Base-by-base conservation (phyloP, 164 flowering plant species). In the Umbilicus rupestris region DNA sequence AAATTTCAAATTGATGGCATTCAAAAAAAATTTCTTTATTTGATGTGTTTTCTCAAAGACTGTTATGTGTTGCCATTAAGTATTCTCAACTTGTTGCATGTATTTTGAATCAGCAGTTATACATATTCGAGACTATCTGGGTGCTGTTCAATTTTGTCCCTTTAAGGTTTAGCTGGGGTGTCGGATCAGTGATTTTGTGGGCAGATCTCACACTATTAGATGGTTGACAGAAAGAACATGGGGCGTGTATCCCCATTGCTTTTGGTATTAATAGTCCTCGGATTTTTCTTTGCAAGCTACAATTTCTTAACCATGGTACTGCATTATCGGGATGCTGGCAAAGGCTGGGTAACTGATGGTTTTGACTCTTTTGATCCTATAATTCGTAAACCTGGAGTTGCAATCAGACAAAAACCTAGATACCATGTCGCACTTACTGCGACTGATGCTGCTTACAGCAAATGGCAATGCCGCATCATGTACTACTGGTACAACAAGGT, bases 391-490 rank as follows among this genome's bases (percentile, higher is more conserved):
- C 97, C 90, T 45, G 74, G 28, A 44, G 46, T 16, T 37, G 72
- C 55, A 31, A 76, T 41, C 45, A 70, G 35, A 82, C 66, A 69
- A 69, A 49, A 63, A 14, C n/a, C 8, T 73, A 70, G 11, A 82
- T 90, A 78, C 73, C 98, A 92, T 74, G 85, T 92, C 62, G 97
- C 96, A 10, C 76, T 92, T 11, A 92, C 98, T 17, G 92, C 98
- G 0, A 88, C 93, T 29, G 97, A 92, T 79, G 81, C 92, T 58
- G 82, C 92, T 35, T 92, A 92, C 69, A 87, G 85, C 75, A 80
- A 92, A 79, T 92, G 98, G 98, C 98, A 92, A 68, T 84, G 92
- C 63, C 90, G 97, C 22, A 86, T 92, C 39, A 92, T 92, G 98
- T 92, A 90, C 66, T 92, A 90, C 71, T 92, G 97, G 98, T 90